phyloP scores from a whole-genome alignment of 2,329 filamentous ascomycete species.

The Daldinia eschscholtzii region DNA sequence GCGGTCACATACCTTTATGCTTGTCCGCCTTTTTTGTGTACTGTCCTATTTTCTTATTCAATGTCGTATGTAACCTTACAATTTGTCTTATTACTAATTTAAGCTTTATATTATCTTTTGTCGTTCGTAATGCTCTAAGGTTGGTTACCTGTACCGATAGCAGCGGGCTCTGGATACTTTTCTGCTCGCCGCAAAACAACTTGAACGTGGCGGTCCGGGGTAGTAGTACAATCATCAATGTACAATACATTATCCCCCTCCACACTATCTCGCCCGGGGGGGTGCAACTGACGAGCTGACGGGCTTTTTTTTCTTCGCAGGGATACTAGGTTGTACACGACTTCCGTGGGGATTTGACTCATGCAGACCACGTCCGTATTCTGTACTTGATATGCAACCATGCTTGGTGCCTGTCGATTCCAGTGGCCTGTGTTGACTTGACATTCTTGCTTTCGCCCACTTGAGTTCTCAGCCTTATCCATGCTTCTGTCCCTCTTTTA shows the following conservation, averaged over 20 bases:
- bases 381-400: conserved; percentile 39
- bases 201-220: conserved; percentile 34
- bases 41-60: conserved; percentile 13
- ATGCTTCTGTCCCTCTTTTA: conserved; percentile 35
- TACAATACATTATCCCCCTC: conserved; percentile 36
- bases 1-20: conserved; percentile 22
- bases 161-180: conserved; percentile 22
- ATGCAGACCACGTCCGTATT: conserved; percentile 43
- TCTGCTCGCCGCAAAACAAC: conserved; percentile 25
- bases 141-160: conserved; percentile 6
- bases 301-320: conserved; percentile 41
- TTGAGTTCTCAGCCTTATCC: conserved; percentile 44
- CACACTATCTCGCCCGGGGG: conserved; percentile 44
- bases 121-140: conserved; percentile 2
- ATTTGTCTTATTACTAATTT: conserved; percentile 13
- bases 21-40: conserved; percentile 16
- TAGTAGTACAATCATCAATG: conserved; percentile 32
- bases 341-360: conserved; percentile 40
- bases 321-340: conserved; percentile 46
- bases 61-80: conserved; percentile 21
- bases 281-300: conserved; percentile 38
- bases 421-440: conserved; percentile 43
- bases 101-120: neutral
- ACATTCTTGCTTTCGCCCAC: conserved; percentile 32
- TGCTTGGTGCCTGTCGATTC: conserved; percentile 41